Evolutionary conservation across 352 stramenopile genomes (phyloP).

Genomic region (Globisporangium sylvaticum): DNA sequence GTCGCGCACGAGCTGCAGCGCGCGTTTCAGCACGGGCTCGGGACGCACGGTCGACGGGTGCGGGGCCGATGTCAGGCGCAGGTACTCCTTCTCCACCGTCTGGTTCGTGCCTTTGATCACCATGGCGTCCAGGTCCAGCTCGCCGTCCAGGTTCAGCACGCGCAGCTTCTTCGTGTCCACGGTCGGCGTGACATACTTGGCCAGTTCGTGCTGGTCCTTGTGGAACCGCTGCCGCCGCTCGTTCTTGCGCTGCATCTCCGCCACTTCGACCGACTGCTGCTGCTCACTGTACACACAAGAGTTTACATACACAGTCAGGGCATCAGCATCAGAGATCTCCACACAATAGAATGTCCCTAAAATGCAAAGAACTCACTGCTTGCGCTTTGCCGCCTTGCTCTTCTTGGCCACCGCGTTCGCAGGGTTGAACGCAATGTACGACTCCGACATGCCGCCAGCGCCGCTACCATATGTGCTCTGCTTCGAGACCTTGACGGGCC

Average conservation of each 20-base stretch:
- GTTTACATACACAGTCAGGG: not conserved
- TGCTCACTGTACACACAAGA: slow-evolving; percentile 6
- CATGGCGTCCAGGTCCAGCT: slow-evolving; percentile 85
- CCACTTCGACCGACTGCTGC: slow-evolving; percentile 25
- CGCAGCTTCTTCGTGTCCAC: slow-evolving; percentile 71
- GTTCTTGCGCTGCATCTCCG: slow-evolving; percentile 63
- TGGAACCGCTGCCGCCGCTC: slow-evolving; percentile 74
- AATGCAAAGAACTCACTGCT: slow-evolving; percentile 30
- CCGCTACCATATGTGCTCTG: slow-evolving; percentile 4
- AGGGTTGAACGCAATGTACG: slow-evolving; percentile 51
- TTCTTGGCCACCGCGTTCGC: slow-evolving; percentile 31
- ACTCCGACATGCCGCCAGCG: slow-evolving; percentile 15
- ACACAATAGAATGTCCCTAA: slow-evolving; percentile 7
- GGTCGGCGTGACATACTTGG: slow-evolving; percentile 53
- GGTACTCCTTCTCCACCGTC: slow-evolving; percentile 97
- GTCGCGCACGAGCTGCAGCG: slow-evolving; percentile 81
- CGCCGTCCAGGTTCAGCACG: slow-evolving; percentile 72
- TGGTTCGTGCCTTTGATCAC: slow-evolving; percentile 93
- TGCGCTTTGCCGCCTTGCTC: slow-evolving; percentile 51
- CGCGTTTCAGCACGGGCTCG: slow-evolving; percentile 87
- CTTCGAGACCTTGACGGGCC: slow-evolving; percentile 10
- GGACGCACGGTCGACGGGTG: slow-evolving; percentile 94
- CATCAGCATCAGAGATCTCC: not conserved
- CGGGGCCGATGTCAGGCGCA: slow-evolving; percentile 95
- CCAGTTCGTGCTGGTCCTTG: slow-evolving; percentile 65